Conservation (phyloP, 1,284 basidiomycete species). For the Ustilago lituana region DNA sequence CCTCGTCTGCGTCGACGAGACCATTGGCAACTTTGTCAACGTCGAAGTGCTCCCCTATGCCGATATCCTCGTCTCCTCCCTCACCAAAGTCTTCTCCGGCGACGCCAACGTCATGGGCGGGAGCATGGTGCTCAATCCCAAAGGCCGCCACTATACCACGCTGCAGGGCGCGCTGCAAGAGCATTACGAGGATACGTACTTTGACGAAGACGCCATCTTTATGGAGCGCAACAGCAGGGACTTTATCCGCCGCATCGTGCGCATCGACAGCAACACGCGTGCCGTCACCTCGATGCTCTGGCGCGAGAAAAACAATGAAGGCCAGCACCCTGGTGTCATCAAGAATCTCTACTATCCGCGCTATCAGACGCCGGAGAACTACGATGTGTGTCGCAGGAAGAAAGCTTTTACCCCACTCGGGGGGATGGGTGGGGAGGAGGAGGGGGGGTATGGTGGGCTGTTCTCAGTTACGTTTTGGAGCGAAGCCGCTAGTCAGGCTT, state of each 20-base stretch:
- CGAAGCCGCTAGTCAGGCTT: conserved; percentile 76
- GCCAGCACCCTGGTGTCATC: conserved; percentile 69
- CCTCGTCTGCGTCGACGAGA: conserved; percentile 91
- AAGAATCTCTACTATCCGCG: conserved; percentile 91
- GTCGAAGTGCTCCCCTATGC: conserved; percentile 89
- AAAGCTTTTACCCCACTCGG: conserved; percentile 41
- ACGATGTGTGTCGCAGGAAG: conserved; percentile 74
- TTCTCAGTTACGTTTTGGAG: conserved; percentile 90
- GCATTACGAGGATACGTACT: conserved; percentile 87
- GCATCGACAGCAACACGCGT: conserved; percentile 85
- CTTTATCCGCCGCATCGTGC: conserved; percentile 79
- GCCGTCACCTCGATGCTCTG: conserved; percentile 82
- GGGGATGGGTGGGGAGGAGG: conserved; percentile 1
- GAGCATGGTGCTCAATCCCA: conserved; percentile 76
- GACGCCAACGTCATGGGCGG: conserved; percentile 98
- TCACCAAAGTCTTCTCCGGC: conserved; percentile 95
- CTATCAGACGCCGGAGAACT: conserved; percentile 78
- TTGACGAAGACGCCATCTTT: conserved; percentile 90
- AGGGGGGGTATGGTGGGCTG: conserved; percentile 82
- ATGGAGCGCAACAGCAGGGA: conserved; percentile 98
- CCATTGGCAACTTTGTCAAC: conserved; percentile 94
- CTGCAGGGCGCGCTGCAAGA: conserved; percentile 75
- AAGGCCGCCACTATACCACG: conserved; percentile 74
- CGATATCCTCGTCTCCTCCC: conserved; percentile 91
- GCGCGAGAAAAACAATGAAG: conserved; percentile 26